phyloP scores from a whole-genome alignment of 164 flowering plant genomes.

The Protea cynaroides region DNA sequence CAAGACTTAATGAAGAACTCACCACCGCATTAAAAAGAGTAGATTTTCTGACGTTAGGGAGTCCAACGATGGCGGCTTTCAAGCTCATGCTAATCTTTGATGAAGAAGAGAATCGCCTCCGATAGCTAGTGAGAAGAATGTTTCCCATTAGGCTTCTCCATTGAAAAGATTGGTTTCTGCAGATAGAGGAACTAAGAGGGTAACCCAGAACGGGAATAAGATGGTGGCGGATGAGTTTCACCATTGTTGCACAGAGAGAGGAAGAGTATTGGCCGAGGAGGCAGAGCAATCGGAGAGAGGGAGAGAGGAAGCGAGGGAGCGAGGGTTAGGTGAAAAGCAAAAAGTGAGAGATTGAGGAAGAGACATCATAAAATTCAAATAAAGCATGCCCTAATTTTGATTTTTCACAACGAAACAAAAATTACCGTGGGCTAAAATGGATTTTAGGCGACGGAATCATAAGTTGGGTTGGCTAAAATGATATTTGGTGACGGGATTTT shows the following conservation, averaged over 20 bases:
- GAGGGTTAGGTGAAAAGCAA: no score
- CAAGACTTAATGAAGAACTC: conserved; percentile 20
- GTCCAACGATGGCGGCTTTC: conserved; percentile 96
- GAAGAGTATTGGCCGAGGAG: no score
- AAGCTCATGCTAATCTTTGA: conserved; percentile 82
- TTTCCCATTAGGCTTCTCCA: conserved; percentile 6
- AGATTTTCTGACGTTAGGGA: conserved; percentile 96
- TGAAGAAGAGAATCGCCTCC: conserved; percentile 29
- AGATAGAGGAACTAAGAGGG: conserved; percentile 8
- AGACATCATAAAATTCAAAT: no score
- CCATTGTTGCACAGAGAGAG: conserved; percentile 15
- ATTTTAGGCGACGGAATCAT: no score
- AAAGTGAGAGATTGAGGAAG: no score
- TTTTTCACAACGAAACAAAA: no score
- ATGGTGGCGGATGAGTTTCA: conserved; percentile 22
- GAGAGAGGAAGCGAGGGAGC: no score
- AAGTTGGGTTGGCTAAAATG: no score
- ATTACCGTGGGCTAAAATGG: no score
- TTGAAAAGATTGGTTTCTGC: conserved; percentile 6
- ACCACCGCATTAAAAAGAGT: conserved; percentile 98
- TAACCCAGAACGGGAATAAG: conserved; percentile 18
- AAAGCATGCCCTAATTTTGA: no score
- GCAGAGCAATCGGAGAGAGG: no score
- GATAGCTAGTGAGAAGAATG: not conserved
- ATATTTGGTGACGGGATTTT: no score